Evolutionary conservation across 495 filamentous ascomycete species (phyloP).

Genomic region (Paragyromitra xinjiangensis): DNA sequence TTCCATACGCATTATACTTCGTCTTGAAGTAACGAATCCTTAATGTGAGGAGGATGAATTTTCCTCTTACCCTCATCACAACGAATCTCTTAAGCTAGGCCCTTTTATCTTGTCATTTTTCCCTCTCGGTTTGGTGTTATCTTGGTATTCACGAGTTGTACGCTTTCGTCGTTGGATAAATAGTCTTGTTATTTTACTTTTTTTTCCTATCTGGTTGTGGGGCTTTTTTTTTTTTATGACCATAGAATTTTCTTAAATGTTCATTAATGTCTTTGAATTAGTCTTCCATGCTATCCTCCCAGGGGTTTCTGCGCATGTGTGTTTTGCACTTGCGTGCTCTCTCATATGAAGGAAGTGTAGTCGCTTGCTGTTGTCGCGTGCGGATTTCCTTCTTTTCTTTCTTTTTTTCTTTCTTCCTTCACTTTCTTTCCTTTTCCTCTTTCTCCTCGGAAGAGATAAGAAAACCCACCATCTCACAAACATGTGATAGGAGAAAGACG

Average conservation of each 20-base stretch:
- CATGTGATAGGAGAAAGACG: no score
- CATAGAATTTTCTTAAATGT: conserved; percentile 34
- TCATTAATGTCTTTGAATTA: conserved; percentile 33
- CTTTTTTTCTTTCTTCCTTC: background rate
- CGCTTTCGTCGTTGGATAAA: conserved; percentile 45
- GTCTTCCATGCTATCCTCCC: conserved; percentile 13
- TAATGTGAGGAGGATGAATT: conserved; percentile 40
- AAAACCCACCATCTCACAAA: background rate
- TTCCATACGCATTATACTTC: conserved; percentile 43
- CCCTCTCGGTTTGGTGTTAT: conserved; percentile 29
- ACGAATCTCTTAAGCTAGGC: conserved; percentile 35
- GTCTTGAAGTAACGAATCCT: conserved; percentile 22
- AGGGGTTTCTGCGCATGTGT: conserved; percentile 2
- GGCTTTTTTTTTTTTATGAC: conserved; percentile 30
- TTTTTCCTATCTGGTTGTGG: conserved; percentile 6
- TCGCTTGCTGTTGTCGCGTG: background rate
- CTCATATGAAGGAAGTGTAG: conserved; percentile 24
- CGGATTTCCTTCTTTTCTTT: conserved; percentile 2
- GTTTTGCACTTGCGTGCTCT: background rate
- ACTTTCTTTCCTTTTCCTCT: background rate
- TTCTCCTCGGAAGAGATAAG: background rate
- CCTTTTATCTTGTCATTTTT: conserved; percentile 26
- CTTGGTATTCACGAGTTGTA: conserved; percentile 43
- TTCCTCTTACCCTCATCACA: conserved; percentile 16
- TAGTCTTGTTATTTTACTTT: conserved; percentile 21